Base-by-base conservation (phyloP, 176 grass and related monocot genomes). In the Typha latifolia region DNA sequence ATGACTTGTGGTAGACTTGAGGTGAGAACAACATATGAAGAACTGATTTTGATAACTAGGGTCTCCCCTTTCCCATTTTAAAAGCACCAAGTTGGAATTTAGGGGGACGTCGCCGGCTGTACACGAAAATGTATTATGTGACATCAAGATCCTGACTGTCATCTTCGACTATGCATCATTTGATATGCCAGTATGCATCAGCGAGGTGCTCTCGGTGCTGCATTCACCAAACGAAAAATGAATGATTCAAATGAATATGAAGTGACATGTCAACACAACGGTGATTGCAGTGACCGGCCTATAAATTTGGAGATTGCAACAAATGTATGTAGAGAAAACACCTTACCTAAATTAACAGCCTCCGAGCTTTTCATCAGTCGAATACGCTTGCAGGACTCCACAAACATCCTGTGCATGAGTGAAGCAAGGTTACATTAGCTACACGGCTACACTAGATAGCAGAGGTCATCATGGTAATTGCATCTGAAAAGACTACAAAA, bases 311-410 rank as follows among this genome's bases (percentile, higher is more conserved):
- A 43, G 7, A 43, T 43, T 43, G 37, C 37, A 43, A 10, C 37
- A 10, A 43, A 43, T 6, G 37, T 10, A 10, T 43, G 10, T 43
- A 43, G 37, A 43, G 9, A 5, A 15, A 64, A 8, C 6, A 16
- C 62, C 29, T 13, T 78, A 94, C 90, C 90, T 72, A 89, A 72
- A 70, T 94, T 83, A 57, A 85, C 75, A 11, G 85, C 90, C 77
- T 94, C 85, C 1, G 85, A 94, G 72, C 80, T 81, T 74, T 94
- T 94, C 90, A 94, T 94, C 23, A 94, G 79, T 66, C 90, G 90
- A 53, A 94, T 49, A 68, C 90, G 90, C 29, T 85, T 86, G 63
- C 90, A 94, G 52, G 85, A 73, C 51, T 94, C 90, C 19, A 89
- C 90, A 66, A 94, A 94, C 90, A 94, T 89, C 77, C 90, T 78